Conservation (phyloP, 2,329 filamentous ascomycete genomes). For the Allantophomopsis cytisporea region DNA sequence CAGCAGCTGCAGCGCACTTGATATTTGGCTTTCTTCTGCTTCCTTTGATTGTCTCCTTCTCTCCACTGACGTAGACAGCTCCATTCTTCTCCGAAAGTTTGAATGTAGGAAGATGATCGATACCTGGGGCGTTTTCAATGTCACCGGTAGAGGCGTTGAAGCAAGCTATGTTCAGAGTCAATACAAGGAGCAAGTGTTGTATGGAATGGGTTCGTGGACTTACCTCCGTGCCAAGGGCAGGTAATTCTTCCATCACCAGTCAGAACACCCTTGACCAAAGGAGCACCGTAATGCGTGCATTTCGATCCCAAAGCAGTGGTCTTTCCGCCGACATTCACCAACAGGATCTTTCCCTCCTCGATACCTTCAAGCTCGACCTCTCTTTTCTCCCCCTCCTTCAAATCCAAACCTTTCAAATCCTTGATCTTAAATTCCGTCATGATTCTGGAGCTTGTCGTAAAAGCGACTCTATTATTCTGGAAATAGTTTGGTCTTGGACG, state of each 20-base stretch:
- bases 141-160: conserved; percentile 85
- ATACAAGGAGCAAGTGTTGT: conserved; percentile 3
- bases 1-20: conserved; percentile 44
- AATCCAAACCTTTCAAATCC: conserved; percentile 56
- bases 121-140: conserved; percentile 85
- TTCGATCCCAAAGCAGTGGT: conserved; percentile 71
- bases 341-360: conserved; percentile 70
- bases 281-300: conserved; percentile 88
- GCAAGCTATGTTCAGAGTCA: conserved; percentile 47
- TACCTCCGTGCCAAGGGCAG: conserved; percentile 94
- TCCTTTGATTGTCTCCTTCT: conserved; percentile 64
- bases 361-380: conserved; percentile 88
- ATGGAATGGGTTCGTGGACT: conserved; percentile 10
- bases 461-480: conserved; percentile 1
- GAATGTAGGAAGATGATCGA: conserved; percentile 77
- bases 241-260: conserved; percentile 72
- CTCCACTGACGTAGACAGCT: conserved; percentile 71
- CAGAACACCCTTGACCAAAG: conserved; percentile 73
- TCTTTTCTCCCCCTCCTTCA: conserved; percentile 71
- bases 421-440: conserved; percentile 57
- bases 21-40: conserved; percentile 62
- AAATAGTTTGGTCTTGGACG: neutral
- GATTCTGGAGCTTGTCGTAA: conserved; percentile 9
- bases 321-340: conserved; percentile 65
- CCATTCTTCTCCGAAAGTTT: conserved; percentile 70